Evolutionary conservation across 2,329 filamentous ascomycete genomes (phyloP), one percentile per base, ranked within the genome.

Genomic region (Cordyceps pruinosa): DNA sequence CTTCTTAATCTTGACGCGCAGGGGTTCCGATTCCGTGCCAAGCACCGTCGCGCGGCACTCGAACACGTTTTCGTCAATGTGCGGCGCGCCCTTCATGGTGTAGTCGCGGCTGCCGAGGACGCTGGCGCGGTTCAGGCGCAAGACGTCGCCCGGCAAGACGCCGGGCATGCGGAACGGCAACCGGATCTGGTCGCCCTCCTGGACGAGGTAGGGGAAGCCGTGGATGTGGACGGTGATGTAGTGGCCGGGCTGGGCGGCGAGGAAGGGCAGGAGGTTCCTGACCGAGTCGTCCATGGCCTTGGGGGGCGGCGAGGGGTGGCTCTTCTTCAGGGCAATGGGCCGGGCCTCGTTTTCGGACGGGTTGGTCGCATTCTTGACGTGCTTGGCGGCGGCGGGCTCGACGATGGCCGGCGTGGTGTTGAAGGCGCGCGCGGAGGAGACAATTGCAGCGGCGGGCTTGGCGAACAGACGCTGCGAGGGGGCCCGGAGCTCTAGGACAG

Each of bases 21-120:
- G 71, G 34, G 89, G 89, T 75, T 92, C 89, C 58, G 84, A 82
- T 75, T 97, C 94, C 7, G 88, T 83, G 6, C 91, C 93, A 61
- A 94, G 80, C 26, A 99, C 91, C 34, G 86, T 84, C 17, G 92
- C 90, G 58, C 91, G 82, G 72, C 91, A 96, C 69, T 89, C 87
- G 66, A 91, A 97, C 58, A 96, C 72, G 55, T 84, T 75, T 72
- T 93, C 87, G 70, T 97, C 91, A 61, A 97, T 75, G 68, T 88
- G 93, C n/a, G 88, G 85, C 5, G 81, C 75, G 5, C 89, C 89
- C 71, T 91, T 89, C 61, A 97, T 78, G 5, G 93, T 97, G 74
- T 89, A 96, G 71, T 97, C 93, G 61, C 94, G 82, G 63, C 87
- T 93, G 28, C 94, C 94, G 45, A 99, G 75, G 55, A 87, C 78